Percentiles rank a stretch among this genome's conserved stretches.
phyloP scores from a whole-genome alignment of 2,329 filamentous ascomycete species.

The Diplodia scrobiculata region DNA sequence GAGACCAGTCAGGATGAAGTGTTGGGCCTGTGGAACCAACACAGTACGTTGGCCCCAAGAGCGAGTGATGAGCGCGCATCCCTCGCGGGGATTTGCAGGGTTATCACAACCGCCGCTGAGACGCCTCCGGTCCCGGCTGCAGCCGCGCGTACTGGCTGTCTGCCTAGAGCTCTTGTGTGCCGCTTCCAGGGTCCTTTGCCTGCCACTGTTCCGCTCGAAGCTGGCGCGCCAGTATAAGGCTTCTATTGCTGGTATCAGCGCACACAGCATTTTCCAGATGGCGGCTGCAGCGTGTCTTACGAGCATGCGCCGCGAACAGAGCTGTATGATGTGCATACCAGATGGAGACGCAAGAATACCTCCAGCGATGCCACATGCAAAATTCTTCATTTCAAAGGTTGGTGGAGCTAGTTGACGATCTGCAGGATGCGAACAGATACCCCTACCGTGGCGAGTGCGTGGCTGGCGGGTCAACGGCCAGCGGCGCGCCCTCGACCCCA shows the following conservation, averaged over 20 bases:
- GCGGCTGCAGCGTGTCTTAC: neutral
- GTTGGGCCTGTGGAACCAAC: neutral
- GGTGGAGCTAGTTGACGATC: neutral
- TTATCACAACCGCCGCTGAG: neutral
- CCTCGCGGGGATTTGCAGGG: neutral
- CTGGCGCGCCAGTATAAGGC: too few species aligned
- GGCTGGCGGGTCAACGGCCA: slow-evolving; percentile 15
- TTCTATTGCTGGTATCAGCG: too few species aligned
- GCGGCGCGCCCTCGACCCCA: neutral
- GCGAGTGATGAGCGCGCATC: neutral
- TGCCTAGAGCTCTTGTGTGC: neutral
- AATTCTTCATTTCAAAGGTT: neutral
- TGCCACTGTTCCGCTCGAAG: neutral
- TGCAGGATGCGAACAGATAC: neutral
- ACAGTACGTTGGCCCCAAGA: neutral
- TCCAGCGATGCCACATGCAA: neutral
- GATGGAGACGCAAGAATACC: neutral
- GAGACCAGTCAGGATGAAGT: neutral
- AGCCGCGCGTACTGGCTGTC: neutral
- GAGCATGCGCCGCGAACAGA: neutral
- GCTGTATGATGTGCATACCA: neutral
- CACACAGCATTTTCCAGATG: neutral
- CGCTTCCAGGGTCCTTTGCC: neutral
- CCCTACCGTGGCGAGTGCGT: neutral
- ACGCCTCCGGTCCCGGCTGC: neutral